Evolutionary conservation across 2,329 filamentous ascomycete species (phyloP).

Genomic region (Monascus ruber): DNA sequence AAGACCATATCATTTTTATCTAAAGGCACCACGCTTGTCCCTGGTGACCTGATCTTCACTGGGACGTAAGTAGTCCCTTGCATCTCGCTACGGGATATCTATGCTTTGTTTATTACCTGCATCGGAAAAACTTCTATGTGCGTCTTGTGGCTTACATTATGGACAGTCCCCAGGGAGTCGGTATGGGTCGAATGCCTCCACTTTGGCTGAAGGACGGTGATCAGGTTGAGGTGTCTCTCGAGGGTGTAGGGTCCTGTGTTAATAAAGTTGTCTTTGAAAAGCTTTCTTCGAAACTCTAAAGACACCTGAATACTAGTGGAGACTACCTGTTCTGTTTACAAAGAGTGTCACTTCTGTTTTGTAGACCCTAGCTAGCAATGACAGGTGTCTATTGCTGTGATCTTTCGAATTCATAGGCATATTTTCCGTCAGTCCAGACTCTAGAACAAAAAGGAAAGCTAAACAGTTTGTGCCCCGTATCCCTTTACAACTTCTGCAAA

Average conservation of each 20-base stretch:
- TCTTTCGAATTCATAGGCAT: too few relatives aligned
- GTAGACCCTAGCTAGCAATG: too few relatives aligned
- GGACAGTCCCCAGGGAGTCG: conserved; percentile 54
- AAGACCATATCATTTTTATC: conserved; percentile 37
- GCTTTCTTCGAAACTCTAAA: conserved; percentile 24
- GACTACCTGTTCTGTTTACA: background rate
- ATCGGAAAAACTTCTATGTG: too few relatives aligned
- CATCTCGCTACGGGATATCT: background rate
- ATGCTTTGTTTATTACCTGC: too few relatives aligned
- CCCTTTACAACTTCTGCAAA: conserved; percentile 93
- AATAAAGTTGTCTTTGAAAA: conserved; percentile 35
- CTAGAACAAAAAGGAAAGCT: too few relatives aligned
- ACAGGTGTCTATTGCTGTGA: too few relatives aligned
- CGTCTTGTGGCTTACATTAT: conserved; percentile 39
- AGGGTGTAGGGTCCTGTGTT: conserved; percentile 49
- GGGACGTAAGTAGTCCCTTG: conserved; percentile 29
- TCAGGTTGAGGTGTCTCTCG: conserved; percentile 55
- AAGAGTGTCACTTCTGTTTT: background rate
- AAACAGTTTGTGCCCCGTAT: conserved; percentile 69
- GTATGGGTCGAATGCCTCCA: conserved; percentile 55
- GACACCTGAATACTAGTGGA: background rate
- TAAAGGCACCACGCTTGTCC: conserved; percentile 30
- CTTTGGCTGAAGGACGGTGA: conserved; percentile 62
- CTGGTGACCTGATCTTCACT: conserved; percentile 33
- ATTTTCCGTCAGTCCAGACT: too few relatives aligned